Evolutionary conservation across 2,329 filamentous ascomycete species (phyloP).

Genomic region (Exophiala aquamarina): DNA sequence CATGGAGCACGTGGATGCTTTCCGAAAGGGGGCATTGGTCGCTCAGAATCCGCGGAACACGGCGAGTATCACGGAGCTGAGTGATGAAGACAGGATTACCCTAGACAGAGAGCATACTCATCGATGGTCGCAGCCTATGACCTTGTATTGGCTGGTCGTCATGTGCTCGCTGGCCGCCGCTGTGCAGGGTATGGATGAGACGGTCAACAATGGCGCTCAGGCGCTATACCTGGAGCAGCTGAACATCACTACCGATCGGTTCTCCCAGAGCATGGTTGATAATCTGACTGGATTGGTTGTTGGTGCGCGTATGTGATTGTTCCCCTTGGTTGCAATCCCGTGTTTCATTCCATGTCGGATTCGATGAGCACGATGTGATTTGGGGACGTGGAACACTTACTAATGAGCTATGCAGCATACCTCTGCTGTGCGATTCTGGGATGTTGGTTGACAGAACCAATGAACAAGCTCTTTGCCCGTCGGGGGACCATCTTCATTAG

Average conservation of each 20-base stretch:
- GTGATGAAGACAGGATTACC: constrained; percentile 43
- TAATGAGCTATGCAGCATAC: no score
- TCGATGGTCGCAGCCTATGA: constrained; percentile 51
- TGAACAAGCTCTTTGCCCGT: no score
- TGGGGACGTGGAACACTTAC: no score
- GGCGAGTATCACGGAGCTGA: constrained; percentile 49
- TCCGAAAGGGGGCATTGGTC: constrained; percentile 53
- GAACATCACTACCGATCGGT: constrained; percentile 24
- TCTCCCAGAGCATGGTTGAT: constrained; percentile 30
- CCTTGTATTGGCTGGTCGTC: constrained; percentile 49
- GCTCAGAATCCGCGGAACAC: constrained; percentile 52
- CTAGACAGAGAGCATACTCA: constrained; percentile 48
- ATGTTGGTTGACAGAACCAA: no score
- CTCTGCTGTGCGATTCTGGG: no score
- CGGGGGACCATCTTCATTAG: no score
- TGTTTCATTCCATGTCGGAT: not conserved
- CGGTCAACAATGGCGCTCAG: constrained; percentile 49
- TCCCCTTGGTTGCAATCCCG: not conserved
- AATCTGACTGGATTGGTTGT: constrained; percentile 45
- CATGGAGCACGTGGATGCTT: constrained; percentile 47
- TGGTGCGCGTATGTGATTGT: constrained; percentile 36
- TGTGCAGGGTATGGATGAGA: constrained; percentile 56
- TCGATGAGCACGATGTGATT: no score
- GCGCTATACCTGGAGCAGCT: constrained; percentile 22
- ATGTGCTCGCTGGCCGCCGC: constrained; percentile 54